phyloP scores from a whole-genome alignment of 345 rosid species.

The Dipteronia dyeriana region DNA sequence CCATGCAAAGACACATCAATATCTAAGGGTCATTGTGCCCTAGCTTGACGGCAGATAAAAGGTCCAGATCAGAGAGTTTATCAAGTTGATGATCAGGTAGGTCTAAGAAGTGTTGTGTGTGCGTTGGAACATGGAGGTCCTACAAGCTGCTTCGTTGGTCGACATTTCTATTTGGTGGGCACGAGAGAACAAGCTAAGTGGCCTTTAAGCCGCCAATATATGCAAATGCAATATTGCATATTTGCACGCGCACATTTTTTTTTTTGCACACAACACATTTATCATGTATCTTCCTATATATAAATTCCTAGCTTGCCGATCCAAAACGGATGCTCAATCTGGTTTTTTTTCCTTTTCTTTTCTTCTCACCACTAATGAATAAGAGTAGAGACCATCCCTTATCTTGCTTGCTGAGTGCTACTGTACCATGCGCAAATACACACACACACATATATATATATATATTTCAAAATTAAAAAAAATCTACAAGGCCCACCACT shows the following conservation, averaged over 20 bases:
- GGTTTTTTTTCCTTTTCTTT: neutral
- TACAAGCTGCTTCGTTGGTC: slow-evolving; percentile 30
- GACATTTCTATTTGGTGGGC: slow-evolving; percentile 38
- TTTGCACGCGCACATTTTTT: slow-evolving; percentile 51
- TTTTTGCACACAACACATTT: slow-evolving; percentile 32
- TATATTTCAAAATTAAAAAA: neutral
- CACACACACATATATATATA: too few relatives aligned
- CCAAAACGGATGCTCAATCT: neutral
- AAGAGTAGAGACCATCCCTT: slow-evolving; percentile 16
- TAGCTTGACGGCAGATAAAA: slow-evolving; percentile 39
- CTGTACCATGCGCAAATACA: slow-evolving; percentile 96
- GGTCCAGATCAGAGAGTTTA: slow-evolving; percentile 28
- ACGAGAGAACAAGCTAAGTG: slow-evolving; percentile 15
- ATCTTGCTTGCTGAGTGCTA: slow-evolving; percentile 48
- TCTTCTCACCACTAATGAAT: slow-evolving; percentile 29
- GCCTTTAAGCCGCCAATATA: slow-evolving; percentile 63
- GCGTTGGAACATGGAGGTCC: slow-evolving; percentile 50
- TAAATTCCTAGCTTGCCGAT: slow-evolving; percentile 3
- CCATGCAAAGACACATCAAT: slow-evolving; percentile 43
- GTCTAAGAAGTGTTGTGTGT: slow-evolving; percentile 8
- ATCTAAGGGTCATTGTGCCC: slow-evolving; percentile 48
- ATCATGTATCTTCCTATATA: neutral
- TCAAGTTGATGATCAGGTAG: slow-evolving; percentile 3
- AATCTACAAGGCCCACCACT: slow-evolving; percentile 44
- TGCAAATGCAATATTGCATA: slow-evolving; percentile 7